phyloP scores from a whole-genome alignment of 1,139 yeast species.

The Yamadazyma pseudoaaseri region DNA sequence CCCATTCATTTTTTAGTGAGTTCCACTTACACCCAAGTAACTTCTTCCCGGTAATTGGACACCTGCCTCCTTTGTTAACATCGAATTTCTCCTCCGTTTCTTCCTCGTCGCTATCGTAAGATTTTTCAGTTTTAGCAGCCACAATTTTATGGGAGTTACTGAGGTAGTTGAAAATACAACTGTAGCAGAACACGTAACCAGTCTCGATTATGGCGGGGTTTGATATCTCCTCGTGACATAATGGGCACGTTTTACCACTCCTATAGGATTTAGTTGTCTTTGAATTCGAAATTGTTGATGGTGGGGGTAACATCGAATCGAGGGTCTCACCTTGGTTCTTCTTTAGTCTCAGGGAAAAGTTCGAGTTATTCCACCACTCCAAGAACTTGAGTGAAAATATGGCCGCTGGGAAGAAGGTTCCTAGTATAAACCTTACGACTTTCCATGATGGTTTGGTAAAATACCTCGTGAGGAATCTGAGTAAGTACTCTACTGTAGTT shows the following conservation, averaged over 20 bases:
- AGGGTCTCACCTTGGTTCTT: constrained; percentile 50
- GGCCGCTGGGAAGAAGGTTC: constrained; percentile 75
- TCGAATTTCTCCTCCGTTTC: constrained; percentile 19
- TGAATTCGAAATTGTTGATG: constrained; percentile 27
- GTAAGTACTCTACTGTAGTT: constrained; percentile 46
- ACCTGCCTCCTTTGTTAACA: constrained; percentile 61
- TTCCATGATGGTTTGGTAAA: constrained; percentile 43
- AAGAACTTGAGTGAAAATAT: constrained; percentile 81
- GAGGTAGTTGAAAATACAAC: constrained; percentile 74
- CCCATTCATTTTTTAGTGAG: constrained; percentile 60
- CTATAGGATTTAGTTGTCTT: constrained; percentile 21
- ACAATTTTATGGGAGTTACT: constrained; percentile 44
- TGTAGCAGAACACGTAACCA: constrained; percentile 86
- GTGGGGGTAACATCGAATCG: constrained; percentile 57
- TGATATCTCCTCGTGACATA: constrained; percentile 64
- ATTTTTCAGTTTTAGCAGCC: constrained; percentile 20
- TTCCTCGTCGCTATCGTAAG: constrained; percentile 18
- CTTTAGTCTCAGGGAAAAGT: constrained; percentile 62
- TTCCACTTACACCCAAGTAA: constrained; percentile 74
- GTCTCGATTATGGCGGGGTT: constrained; percentile 91
- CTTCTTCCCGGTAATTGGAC: constrained; percentile 80
- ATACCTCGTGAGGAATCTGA: constrained; percentile 26
- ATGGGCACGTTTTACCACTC: constrained; percentile 55
- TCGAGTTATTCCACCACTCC: constrained; percentile 94
- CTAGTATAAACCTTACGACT: constrained; percentile 38